Evolutionary conservation across 495 filamentous ascomycete genomes (phyloP).

Genomic region (Sporormia fimetaria): DNA sequence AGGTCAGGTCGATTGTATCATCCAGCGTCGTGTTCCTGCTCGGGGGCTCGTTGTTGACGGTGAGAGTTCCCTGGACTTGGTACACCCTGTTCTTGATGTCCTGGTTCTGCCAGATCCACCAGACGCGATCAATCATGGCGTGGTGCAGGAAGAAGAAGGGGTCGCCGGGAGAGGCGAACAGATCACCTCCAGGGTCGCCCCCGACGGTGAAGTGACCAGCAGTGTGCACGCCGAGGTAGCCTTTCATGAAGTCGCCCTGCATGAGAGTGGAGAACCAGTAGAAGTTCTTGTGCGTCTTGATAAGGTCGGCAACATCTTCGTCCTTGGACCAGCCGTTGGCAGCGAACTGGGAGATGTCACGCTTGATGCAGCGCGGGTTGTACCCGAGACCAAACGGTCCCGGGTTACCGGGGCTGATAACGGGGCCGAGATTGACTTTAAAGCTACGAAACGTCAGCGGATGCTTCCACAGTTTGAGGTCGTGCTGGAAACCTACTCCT

Average conservation of each 20-base stretch:
- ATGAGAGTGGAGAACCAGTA: conserved; percentile 41
- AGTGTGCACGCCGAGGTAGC: conserved; percentile 47
- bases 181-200: conserved; percentile 49
- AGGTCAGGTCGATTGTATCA: conserved; percentile 36
- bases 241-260: conserved; percentile 41
- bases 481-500: conserved; percentile 17
- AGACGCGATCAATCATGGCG: conserved; percentile 55
- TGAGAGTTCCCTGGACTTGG: conserved; percentile 43
- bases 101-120: conserved; percentile 59
- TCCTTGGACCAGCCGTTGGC: conserved; percentile 42
- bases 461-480: neutral
- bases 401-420: conserved; percentile 19
- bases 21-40: conserved; percentile 40
- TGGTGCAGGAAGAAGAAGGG: conserved; percentile 63
- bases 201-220: conserved; percentile 54
- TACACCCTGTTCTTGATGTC: conserved; percentile 37
- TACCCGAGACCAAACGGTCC: conserved; percentile 29
- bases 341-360: conserved; percentile 47
- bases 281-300: conserved; percentile 37
- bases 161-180: conserved; percentile 50
- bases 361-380: conserved; percentile 55
- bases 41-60: conserved; percentile 44
- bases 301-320: conserved; percentile 37
- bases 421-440: conserved; percentile 30
- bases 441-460: conserved; percentile 10